Evolutionary conservation across 164 flowering plant genomes (phyloP).

Genomic region (Macadamia tetraphylla): DNA sequence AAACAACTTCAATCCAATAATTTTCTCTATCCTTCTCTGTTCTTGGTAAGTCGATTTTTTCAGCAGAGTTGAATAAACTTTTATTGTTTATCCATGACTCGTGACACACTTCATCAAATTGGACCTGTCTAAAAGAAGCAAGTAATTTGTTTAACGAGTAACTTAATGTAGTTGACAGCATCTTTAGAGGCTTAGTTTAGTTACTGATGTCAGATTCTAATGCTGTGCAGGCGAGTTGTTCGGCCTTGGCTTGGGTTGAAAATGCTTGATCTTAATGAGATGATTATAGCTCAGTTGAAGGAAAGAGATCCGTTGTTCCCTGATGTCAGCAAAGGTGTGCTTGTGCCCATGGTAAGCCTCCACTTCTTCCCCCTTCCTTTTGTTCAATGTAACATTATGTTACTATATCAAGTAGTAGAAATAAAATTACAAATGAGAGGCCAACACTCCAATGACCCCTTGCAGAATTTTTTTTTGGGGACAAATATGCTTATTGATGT

Average conservation of each 20-base stretch:
- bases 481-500: no score
- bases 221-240: conserved; percentile 75
- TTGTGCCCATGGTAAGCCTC: conserved; percentile 72
- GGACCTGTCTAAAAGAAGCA: no score
- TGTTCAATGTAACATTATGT: conserved; percentile 3
- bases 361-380: background rate
- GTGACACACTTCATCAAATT: no score
- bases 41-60: background rate
- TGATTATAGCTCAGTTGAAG: conserved; percentile 78
- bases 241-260: conserved; percentile 96
- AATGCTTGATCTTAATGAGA: conserved; percentile 85
- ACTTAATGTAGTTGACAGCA: background rate
- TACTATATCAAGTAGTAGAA: background rate
- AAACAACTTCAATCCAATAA: no score
- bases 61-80: background rate
- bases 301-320: conserved; percentile 76
- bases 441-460: background rate
- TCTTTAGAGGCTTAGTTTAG: background rate
- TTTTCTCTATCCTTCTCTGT: conserved; percentile 1
- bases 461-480: background rate
- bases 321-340: conserved; percentile 62
- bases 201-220: conserved; percentile 1
- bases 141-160: background rate
- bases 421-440: no score
- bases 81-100: background rate